A percentile compares a stretch with the other conserved stretches of the same genome.
Evolutionary conservation across 2,329 filamentous ascomycete genomes (phyloP).

Genomic region (Penicillium palitans): DNA sequence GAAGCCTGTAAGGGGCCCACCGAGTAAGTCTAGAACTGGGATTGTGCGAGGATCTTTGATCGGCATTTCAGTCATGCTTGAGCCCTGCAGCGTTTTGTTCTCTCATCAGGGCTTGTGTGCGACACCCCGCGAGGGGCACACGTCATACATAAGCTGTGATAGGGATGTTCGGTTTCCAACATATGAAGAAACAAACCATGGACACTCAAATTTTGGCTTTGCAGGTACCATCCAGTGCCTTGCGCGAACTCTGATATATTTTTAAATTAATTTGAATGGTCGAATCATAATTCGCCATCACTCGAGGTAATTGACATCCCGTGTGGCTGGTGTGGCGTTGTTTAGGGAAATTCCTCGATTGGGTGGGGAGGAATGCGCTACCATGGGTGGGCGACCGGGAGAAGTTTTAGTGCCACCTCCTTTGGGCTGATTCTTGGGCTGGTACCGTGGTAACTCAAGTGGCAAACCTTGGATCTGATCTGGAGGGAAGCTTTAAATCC

Average conservation of each 20-base stretch:
- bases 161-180: neutral
- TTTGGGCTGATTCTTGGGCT: neutral
- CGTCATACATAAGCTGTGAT: neutral
- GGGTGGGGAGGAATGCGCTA: neutral
- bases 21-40: slow-evolving; percentile 14
- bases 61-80: slow-evolving; percentile 7
- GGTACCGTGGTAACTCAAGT: slow-evolving; percentile 1
- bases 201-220: neutral
- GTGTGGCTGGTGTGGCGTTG: slow-evolving; percentile 10
- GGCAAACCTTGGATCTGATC: neutral
- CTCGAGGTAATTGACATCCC: neutral
- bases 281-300: neutral
- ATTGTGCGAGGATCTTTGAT: slow-evolving; percentile 11
- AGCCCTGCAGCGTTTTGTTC: neutral
- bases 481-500: neutral
- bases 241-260: too few species aligned
- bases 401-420: neutral
- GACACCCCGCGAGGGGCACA: slow-evolving; percentile 5
- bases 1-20: slow-evolving; percentile 15
- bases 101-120: neutral
- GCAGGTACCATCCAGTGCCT: neutral
- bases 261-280: neutral
- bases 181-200: neutral
- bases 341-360: neutral
- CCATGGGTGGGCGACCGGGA: slow-evolving; percentile 1